A percentile compares a stretch with the other conserved stretches of the same genome.
phyloP scores from a whole-genome alignment of 1,139 yeast species.

The Geotrichum carabidarum region DNA sequence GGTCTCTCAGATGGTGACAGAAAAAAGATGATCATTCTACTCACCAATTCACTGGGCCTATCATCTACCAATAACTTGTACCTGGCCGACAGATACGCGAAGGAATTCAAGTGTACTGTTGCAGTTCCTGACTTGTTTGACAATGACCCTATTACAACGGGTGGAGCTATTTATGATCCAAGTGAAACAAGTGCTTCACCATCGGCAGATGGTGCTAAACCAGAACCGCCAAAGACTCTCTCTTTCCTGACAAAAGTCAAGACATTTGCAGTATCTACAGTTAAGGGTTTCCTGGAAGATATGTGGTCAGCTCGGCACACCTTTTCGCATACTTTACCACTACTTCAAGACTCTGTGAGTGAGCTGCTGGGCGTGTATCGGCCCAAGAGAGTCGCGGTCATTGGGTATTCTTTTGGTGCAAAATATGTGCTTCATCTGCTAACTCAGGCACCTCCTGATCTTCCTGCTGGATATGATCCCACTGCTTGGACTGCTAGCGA shows the following conservation, averaged over 20 bases:
- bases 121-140: conserved; percentile 37
- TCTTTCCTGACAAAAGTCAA: conserved; percentile 35
- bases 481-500: conserved; percentile 18
- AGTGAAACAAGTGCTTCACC: conserved; percentile 29
- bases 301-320: conserved; percentile 43
- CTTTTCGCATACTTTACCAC: conserved; percentile 33
- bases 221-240: conserved; percentile 13
- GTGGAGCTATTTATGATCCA: conserved; percentile 19
- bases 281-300: conserved; percentile 38
- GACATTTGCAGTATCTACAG: conserved; percentile 34
- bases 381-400: conserved; percentile 35
- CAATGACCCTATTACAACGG: conserved; percentile 31
- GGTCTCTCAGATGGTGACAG: conserved; percentile 10
- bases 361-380: conserved; percentile 37
- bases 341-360: conserved; percentile 32
- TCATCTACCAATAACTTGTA: conserved; percentile 31
- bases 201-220: background rate
- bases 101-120: conserved; percentile 30
- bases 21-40: conserved; percentile 26
- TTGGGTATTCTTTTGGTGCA: conserved; percentile 43
- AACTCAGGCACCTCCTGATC: conserved; percentile 24
- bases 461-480: conserved; percentile 17
- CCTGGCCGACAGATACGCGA: conserved; percentile 34
- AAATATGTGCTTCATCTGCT: conserved; percentile 34
- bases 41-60: conserved; percentile 37